Base-by-base conservation (phyloP, 2,329 filamentous ascomycete species). In the Cercospora zeae-maydis region DNA sequence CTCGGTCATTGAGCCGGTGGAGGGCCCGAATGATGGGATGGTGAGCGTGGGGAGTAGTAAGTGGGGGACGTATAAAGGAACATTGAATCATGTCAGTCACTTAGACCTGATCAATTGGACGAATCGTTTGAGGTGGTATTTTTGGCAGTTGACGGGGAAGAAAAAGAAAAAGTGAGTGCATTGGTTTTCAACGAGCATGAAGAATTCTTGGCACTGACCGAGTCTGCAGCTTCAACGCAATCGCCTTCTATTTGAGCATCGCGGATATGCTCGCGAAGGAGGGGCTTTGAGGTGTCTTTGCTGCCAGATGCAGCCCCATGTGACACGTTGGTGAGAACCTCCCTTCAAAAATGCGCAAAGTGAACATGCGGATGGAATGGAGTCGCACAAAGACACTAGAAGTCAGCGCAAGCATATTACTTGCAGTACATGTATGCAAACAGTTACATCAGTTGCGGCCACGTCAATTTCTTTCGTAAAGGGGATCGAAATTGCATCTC, bases 31-130 rank as follows among this genome's bases (percentile, higher is more conserved):
- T 69, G 86, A 88, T 71, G 86, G 86, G 0, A 76, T 88, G 21
- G 86, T 88, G 37, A 92, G 84, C 66, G 84, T 88, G 36, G 73
- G 78, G 3, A 87, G 84, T 64, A 84, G 83, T 68, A 79, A 77
- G 64, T 88, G 86, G 86, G 86, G 86, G 34, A 78, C 79, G 9
- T 88, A 88, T 68, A 84, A 86, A 71, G 86, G 86, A 30, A 88
- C 86, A 1, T 71, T 88, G 56, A 77, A 86, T n/a, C 83, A 83
- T 3, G 85, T 87, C 62, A 86, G 82, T 72, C 86, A 88, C 75
- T 73, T 88, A 52, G 85, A 88, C 68, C 71, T 88, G 65, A 88
- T 88, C 74, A 88, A 88, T 68, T 88, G 86, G 86, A 86, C 84
- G 30, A 88, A 87, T 66, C 77, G 84, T 31, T 69, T 87, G 37